Evolutionary conservation across 768 basidiomycete genomes (phyloP).

Genomic region (Panaeolus papilionaceus): DNA sequence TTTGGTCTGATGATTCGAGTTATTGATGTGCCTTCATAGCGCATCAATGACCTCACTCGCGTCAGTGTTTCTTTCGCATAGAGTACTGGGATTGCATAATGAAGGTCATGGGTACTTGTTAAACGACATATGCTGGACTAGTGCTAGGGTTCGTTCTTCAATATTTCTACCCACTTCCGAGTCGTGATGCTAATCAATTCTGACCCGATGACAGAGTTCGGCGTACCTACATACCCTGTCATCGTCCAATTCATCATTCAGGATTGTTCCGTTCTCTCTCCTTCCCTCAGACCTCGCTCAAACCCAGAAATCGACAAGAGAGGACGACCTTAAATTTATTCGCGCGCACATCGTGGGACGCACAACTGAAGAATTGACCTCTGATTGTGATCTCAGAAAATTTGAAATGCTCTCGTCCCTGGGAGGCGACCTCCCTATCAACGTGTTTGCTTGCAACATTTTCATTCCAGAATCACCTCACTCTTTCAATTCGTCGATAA

Average conservation of each 20-base stretch:
- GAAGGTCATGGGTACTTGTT: background rate
- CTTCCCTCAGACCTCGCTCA: background rate
- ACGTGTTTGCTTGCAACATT: slow-evolving; percentile 52
- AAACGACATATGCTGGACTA: background rate
- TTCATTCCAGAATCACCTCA: background rate
- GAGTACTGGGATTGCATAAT: background rate
- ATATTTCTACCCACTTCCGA: background rate
- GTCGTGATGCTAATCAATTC: background rate
- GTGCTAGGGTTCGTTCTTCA: background rate
- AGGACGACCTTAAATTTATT: background rate
- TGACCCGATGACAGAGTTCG: background rate
- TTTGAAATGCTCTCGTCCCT: slow-evolving; percentile 19
- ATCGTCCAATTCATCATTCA: background rate
- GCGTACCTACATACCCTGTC: background rate
- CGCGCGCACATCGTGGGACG: slow-evolving; percentile 25
- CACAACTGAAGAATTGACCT: background rate
- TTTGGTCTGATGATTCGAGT: background rate
- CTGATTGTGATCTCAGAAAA: slow-evolving; percentile 20
- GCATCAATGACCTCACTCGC: background rate
- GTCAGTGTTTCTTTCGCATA: background rate
- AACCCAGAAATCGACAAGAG: background rate
- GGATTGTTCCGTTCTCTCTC: background rate
- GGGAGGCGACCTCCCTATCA: slow-evolving; percentile 51
- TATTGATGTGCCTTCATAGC: background rate
- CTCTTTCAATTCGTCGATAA: background rate